Conservation (phyloP, 495 filamentous ascomycete genomes). For the Letharia lupina region DNA sequence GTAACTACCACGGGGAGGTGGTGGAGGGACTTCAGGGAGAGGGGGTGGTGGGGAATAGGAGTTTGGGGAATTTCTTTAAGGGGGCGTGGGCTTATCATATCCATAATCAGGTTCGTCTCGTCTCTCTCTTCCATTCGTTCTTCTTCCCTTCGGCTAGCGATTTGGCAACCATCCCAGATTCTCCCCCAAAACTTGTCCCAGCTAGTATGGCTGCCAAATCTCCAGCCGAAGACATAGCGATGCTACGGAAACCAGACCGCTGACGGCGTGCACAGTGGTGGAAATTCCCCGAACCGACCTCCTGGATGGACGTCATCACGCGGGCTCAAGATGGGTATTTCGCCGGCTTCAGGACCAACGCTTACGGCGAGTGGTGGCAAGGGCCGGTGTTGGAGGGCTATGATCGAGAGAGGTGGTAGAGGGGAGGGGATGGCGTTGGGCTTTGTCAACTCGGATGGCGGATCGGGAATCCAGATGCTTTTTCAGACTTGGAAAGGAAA, state of each 20-base stretch:
- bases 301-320: conserved; percentile 47
- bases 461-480: too few species aligned
- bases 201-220: background rate
- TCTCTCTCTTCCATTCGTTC: background rate
- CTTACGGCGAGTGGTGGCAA: conserved; percentile 46
- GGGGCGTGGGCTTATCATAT: conserved; percentile 52
- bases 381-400: conserved; percentile 30
- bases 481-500: too few species aligned
- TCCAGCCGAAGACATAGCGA: background rate
- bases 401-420: conserved; percentile 9
- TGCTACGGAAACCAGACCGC: too few species aligned
- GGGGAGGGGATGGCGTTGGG: background rate
- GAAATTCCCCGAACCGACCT: conserved; percentile 48
- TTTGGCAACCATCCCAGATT: background rate
- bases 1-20: conserved; percentile 39
- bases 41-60: conserved; percentile 41
- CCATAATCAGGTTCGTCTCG: conserved; percentile 46
- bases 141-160: background rate
- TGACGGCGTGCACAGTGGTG: conserved; percentile 31
- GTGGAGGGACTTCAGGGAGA: conserved; percentile 22
- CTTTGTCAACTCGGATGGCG: background rate
- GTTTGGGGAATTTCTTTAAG: conserved; percentile 47
- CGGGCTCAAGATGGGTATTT: conserved; percentile 50
- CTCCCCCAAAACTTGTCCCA: background rate
- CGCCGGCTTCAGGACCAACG: conserved; percentile 37